These are phyloP conservation scores for Sphenostylis stenocarpa DNA, from an alignment of 306 rosid species.

Conservation along the genomic window DNA sequence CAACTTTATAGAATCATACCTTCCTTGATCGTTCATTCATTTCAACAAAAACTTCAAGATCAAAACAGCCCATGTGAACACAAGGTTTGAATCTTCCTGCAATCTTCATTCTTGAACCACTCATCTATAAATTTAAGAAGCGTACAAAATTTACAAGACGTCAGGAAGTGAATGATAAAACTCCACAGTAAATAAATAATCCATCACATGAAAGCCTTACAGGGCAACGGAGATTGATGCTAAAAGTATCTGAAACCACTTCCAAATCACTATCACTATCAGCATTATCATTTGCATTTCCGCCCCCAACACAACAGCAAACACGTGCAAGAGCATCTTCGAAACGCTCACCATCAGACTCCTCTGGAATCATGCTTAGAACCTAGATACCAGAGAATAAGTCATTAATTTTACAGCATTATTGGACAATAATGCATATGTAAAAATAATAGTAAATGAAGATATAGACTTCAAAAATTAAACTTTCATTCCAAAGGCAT, in stretches of 20 bases:
- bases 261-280: constrained; percentile 97
- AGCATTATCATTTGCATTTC: constrained; percentile 70
- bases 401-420: constrained; percentile 8
- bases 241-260: constrained; percentile 87
- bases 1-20: constrained; percentile 49
- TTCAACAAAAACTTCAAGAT: constrained; percentile 97
- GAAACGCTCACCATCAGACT: constrained; percentile 77
- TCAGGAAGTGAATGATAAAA: constrained; percentile 26
- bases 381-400: constrained; percentile 49
- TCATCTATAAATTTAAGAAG: constrained; percentile 64
- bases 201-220: constrained; percentile 59
- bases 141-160: background rate
- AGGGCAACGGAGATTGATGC: constrained; percentile 90
- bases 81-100: constrained; percentile 99
- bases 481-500: background rate
- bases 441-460: background rate
- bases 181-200: background rate
- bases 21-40: constrained; percentile 95
- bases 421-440: background rate
- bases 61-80: constrained; percentile 93
- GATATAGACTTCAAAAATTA: constrained; percentile 6
- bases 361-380: constrained; percentile 76
- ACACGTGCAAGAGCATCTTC: constrained; percentile 96
- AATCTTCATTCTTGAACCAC: constrained; percentile 97
- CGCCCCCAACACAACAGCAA: constrained; percentile 78